These are phyloP conservation scores for Dacryopinax primogenitus DNA, from an alignment of 768 basidiomycete genomes.

Conservation along the genomic window DNA sequence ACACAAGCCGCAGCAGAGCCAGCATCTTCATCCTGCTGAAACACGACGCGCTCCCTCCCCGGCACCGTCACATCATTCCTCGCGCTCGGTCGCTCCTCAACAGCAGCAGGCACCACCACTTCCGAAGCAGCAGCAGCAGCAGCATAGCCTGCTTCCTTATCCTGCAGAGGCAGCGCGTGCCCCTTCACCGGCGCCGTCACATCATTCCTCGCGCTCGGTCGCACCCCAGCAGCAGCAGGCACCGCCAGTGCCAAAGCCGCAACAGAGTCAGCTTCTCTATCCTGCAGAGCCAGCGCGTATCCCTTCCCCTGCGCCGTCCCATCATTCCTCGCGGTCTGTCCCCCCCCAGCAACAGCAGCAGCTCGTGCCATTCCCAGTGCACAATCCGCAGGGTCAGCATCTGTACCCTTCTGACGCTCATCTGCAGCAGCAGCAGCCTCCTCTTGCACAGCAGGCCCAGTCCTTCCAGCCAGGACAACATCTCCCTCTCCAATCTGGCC, in stretches of 20 bases:
- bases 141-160: no score
- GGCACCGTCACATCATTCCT: constrained; percentile 16
- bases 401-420: no score
- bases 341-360: not conserved
- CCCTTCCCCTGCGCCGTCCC: not conserved
- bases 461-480: not conserved
- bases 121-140: constrained; percentile 10
- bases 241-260: no score
- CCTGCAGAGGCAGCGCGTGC: no score
- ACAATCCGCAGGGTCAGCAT: no score
- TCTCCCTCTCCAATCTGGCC: not conserved
- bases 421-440: not conserved
- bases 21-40: constrained; percentile 9
- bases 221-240: no score
- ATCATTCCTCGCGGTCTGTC: not conserved
- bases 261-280: no score
- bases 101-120: constrained; percentile 11
- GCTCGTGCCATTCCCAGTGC: no score
- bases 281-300: not conserved
- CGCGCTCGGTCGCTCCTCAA: constrained; percentile 8
- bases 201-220: no score
- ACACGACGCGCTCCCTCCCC: not conserved
- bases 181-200: no score
- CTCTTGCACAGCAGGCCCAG: not conserved
- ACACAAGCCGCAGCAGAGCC: constrained; percentile 1